Evolutionary conservation across 805 yeast genomes (phyloP).

Genomic region (Ogataea thermomethanolica): DNA sequence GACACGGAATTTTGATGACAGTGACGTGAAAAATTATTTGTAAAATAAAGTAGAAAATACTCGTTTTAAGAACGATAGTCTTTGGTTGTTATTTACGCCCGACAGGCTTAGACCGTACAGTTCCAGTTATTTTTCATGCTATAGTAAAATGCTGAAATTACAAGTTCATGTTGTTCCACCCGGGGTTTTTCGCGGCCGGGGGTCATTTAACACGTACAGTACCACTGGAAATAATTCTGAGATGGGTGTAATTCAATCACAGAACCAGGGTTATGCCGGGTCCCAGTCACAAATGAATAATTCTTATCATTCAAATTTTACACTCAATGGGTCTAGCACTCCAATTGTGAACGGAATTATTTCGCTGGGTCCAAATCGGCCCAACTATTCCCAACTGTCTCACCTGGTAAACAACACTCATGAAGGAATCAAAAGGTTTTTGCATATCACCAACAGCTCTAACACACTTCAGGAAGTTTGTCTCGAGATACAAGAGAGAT

Average conservation of each 20-base stretch:
- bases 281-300: constrained; percentile 8
- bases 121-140: too few relatives aligned
- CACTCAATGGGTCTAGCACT: constrained; percentile 28
- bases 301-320: constrained; percentile 15
- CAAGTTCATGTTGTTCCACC: constrained; percentile 29
- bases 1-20: constrained; percentile 8
- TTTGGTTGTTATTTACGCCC: too few relatives aligned
- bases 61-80: background rate
- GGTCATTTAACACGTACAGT: constrained; percentile 1
- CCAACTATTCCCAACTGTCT: constrained; percentile 9
- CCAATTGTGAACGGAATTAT: constrained; percentile 19
- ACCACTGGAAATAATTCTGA: constrained; percentile 5
- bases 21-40: constrained; percentile 4
- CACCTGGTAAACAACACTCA: constrained; percentile 8
- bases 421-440: constrained; percentile 42
- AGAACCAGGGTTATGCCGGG: constrained; percentile 6
- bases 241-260: constrained; percentile 6
- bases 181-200: constrained; percentile 15
- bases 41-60: background rate
- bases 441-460: constrained; percentile 55
- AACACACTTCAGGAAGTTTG: constrained; percentile 48
- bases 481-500: constrained; percentile 52
- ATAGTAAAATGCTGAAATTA: constrained; percentile 23
- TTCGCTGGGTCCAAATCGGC: constrained; percentile 6
- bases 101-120: too few relatives aligned